Evolutionary conservation across 2,329 filamentous ascomycete genomes (phyloP), one percentile per base, ranked within the genome.

Genomic region (Aspergillus sp.): DNA sequence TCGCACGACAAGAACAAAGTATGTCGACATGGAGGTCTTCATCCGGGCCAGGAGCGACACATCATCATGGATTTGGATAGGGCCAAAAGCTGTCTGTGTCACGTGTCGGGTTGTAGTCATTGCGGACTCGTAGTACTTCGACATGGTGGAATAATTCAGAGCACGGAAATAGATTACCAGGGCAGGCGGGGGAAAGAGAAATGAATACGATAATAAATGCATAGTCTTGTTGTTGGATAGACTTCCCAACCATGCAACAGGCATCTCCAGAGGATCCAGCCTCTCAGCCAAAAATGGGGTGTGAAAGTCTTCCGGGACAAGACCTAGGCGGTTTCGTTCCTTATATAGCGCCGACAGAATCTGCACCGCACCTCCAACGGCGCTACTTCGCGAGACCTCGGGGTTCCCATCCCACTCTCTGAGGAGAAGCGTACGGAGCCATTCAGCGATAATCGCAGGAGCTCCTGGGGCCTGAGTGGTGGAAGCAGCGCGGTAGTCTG

Each of bases 71-170:
- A 72, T 59, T 10, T 62, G 63, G 19, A 73, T 68, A 7, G 63
- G 57, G 12, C 64, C 61, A 41, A 70, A 73, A 3, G 70, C 66
- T 44, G 73, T 72, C 48, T 73, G 68, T 2, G 64, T 67, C 12
- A 73, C 66, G 49, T 76, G 69, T 40, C 69, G 62, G 29, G 69
- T 69, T 10, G 69, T 69, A 3, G 69, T 69, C 57, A 72, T 68
- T 0, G 86, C 81, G 52, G 82, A 78, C 58, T 93, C 86, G 57
- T 83, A 89, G 10, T 84, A 79, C 48, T 82, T 80, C 54, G 83
- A 87, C 91, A 97, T 97, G 10, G 79, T 78, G 0, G 86, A 81
- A 58, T 93, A 88, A 61, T 95, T 96, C 59, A 95, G 83, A 3
- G 88, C 81, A 12, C 91, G 83, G 63, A 97, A 96, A 62, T 89